Conservation (phyloP, 371 early-diverging fungal genomes). For the Mortierella sp. region DNA sequence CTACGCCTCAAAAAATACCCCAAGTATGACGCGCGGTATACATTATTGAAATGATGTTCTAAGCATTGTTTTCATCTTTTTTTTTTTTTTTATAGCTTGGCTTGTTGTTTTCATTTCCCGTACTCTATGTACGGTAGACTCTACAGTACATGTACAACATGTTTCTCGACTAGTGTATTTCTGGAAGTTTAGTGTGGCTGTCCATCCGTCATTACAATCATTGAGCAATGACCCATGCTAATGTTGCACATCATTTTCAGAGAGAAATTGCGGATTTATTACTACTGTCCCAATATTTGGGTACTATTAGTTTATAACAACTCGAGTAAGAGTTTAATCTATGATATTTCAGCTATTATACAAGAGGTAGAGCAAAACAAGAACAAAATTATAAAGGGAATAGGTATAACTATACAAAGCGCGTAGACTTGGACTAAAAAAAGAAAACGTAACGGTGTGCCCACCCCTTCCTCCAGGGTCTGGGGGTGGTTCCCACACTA, state of each 20-base stretch:
- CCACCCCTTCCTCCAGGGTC: not conserved
- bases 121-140: too few species aligned
- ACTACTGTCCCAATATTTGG: too few species aligned
- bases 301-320: not conserved
- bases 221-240: too few species aligned
- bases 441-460: not conserved
- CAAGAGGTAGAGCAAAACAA: constrained; percentile 8
- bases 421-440: not conserved
- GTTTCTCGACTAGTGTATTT: not conserved
- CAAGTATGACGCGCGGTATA: too few species aligned
- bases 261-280: too few species aligned
- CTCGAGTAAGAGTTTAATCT: not conserved
- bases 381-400: not conserved
- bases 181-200: not conserved
- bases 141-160: not conserved
- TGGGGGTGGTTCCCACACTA: not conserved
- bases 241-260: too few species aligned
- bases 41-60: not conserved
- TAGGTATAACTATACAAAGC: constrained; percentile 8
- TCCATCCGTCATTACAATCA: not conserved
- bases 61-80: not conserved
- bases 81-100: not conserved
- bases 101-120: too few species aligned
- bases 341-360: constrained; percentile 15
- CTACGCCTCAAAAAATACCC: not conserved